Base-by-base conservation (phyloP, 2,329 filamentous ascomycete species). In the Xylaria sp. region DNA sequence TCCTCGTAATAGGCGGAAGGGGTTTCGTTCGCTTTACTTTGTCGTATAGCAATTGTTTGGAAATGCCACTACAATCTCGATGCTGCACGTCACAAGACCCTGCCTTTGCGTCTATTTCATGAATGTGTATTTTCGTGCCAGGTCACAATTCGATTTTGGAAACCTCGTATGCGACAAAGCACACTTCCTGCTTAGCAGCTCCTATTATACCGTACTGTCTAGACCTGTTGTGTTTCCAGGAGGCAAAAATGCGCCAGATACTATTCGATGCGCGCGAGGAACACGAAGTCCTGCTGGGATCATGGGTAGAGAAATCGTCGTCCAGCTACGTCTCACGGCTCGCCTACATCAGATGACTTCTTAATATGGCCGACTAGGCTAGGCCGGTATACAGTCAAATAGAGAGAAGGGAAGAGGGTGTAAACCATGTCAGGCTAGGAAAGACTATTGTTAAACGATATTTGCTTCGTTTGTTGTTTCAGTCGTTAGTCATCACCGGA, bases 271-370 rank as follows among this genome's bases (percentile, higher is more conserved):
- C 25, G 39, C 48, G 48, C 39, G 10, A 10, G 5, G 5, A 37
- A 4, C 23, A 10, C 9, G 20, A 55, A 54, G 50, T 2, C 28
- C 3, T 66, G 18, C 51, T 18, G 23, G 52, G 37, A 44, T 58
- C 41, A 48, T 50, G 55, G 50, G 28, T 20, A 28, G 20, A 13
- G 46, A 23, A 39, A 51, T 25, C 48, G 31, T 51, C 48, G 46
- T 52, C 18, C 44, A 41, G 28, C 62, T 34, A 48, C 9, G 13
- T 10, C 56, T 54, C 31, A 28, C 55, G 37, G 50, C 18, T 61
- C 41, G 39, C 12, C 20, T 41, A 23, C 28, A 59, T 52, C 59
- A 66, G 41, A 48, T 69, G 39, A 63, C 58, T 58, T 50, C 41
- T 37, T 44, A 31, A 63, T 44, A 63, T 31, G 48, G 63, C 46